Evolutionary conservation across 306 rosid genomes (phyloP), one percentile per base, ranked within the genome.

Genomic region (Gleditsia sinensis): DNA sequence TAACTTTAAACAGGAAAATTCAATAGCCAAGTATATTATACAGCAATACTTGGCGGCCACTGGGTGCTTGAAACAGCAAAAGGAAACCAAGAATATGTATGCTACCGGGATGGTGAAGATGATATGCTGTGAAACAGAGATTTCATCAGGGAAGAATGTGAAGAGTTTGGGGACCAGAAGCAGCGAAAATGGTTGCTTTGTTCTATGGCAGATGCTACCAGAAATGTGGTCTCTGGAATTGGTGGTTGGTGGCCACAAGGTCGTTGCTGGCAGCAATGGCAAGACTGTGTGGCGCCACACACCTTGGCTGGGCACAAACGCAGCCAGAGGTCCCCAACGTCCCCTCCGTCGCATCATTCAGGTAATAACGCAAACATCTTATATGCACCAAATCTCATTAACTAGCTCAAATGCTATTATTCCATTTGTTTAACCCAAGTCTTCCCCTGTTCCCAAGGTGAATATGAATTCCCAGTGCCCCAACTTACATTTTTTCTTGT

Each of bases 281-380:
- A 94, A 94, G 57, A 92, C 90, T 0, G 98, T 94, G 3, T 94
- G 98, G 98, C 81, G 97, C 36, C 96, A 94, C 80, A 90, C 97
- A 0, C 94, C 98, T 27, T 94, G 98, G 98, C 85, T 94, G 0
- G 98, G 98, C 3, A 87, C 96, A 6, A 90, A 94, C 39, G 96
- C 98, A 0, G 97, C 98, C 67, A 91, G 92, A 80, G 98, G 97
- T 36, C 98, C 98, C 32, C 97, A 90, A 71, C 91, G 97, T 24
- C 96, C 98, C 0, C 76, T 94, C 10, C 94, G 98, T 25, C 97
- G 98, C 54, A 80, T 94, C 57, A 90, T 94, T 39, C 98, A 94
- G 97, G 98, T 93, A 75, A 24, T 27, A 9, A 14, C 8, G 13
- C 76, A 54, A 23, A 54, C 21, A 7, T 4, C 20, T 30, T 9